Percentiles rank a stretch among this genome's conserved stretches.
Evolutionary conservation across 495 filamentous ascomycete species (phyloP).

Genomic region (Podospora didyma): DNA sequence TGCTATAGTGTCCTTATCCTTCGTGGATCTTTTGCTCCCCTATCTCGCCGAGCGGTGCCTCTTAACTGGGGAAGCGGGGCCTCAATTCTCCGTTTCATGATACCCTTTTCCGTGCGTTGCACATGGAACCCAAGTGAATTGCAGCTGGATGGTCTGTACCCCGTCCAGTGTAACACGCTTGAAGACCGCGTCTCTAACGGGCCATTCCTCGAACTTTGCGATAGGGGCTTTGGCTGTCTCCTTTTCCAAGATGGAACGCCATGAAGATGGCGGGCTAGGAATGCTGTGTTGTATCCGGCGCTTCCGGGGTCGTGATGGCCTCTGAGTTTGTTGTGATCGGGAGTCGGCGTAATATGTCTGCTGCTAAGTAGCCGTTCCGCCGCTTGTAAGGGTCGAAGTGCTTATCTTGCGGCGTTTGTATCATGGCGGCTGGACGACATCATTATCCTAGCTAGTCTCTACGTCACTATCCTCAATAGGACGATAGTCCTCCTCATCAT

Average conservation of each 20-base stretch:
- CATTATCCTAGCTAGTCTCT: conserved; percentile 7
- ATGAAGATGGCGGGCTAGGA: conserved; percentile 8
- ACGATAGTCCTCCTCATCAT: conserved; percentile 4
- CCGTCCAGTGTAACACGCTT: conserved; percentile 1
- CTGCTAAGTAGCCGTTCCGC: background rate
- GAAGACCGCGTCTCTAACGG: background rate
- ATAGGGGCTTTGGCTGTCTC: background rate
- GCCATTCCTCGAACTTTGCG: conserved; percentile 5
- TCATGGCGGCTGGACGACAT: conserved; percentile 4
- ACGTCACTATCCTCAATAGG: conserved; percentile 1
- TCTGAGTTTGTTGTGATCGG: conserved; percentile 4
- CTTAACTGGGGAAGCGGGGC: background rate
- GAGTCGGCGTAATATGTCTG: conserved; percentile 1
- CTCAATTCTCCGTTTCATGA: background rate
- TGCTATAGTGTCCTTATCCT: conserved; percentile 5
- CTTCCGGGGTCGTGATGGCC: conserved; percentile 3
- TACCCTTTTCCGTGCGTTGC: background rate
- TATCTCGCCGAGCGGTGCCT: conserved; percentile 16
- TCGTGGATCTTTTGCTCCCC: conserved; percentile 5
- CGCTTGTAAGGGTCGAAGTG: background rate
- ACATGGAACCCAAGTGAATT: conserved; percentile 1
- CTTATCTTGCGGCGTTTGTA: conserved; percentile 9
- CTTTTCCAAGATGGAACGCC: conserved; percentile 2
- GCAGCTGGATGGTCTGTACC: conserved; percentile 2
- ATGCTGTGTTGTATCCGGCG: conserved; percentile 1